phyloP scores from a whole-genome alignment of 2,329 filamentous ascomycete genomes.

The Fusarium setosum region DNA sequence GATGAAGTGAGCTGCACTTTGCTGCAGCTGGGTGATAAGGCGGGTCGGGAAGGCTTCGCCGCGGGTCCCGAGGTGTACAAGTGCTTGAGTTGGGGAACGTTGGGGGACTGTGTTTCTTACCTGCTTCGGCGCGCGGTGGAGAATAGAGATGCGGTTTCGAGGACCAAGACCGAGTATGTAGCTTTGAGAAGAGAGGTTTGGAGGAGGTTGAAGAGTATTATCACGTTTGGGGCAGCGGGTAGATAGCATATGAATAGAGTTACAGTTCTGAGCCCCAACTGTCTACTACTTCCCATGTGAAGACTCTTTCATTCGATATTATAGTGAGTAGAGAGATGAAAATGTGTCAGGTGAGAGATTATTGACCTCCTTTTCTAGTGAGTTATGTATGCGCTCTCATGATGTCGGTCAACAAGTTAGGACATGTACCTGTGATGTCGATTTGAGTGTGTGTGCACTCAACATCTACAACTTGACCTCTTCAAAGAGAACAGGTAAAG shows the following conservation, averaged over 20 bases:
- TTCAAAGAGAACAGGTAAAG: too few relatives aligned
- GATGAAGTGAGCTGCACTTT: neutral
- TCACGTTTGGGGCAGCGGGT: neutral
- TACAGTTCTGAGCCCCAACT: neutral
- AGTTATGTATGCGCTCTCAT: too few relatives aligned
- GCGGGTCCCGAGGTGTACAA: neutral
- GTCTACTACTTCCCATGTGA: too few relatives aligned
- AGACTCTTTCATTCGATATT: too few relatives aligned
- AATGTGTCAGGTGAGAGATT: too few relatives aligned
- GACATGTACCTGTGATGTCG: too few relatives aligned
- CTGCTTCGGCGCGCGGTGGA: neutral
- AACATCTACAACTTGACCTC: too few relatives aligned
- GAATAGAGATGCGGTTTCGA: neutral
- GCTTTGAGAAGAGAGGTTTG: neutral
- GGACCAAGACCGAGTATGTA: neutral
- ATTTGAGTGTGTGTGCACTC: too few relatives aligned
- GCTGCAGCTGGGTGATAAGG: neutral
- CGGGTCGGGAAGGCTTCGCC: neutral
- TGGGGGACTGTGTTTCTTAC: neutral
- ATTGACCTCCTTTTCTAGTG: too few relatives aligned
- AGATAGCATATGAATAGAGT: neutral
- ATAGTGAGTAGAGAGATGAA: too few relatives aligned
- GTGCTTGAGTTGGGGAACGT: neutral
- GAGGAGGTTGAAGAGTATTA: neutral
- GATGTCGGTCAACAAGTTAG: too few relatives aligned